A percentile compares a stretch with the other conserved stretches of the same genome.
Evolutionary conservation across 2,329 filamentous ascomycete species (phyloP).

Genomic region (Drechslerella dactyloides): DNA sequence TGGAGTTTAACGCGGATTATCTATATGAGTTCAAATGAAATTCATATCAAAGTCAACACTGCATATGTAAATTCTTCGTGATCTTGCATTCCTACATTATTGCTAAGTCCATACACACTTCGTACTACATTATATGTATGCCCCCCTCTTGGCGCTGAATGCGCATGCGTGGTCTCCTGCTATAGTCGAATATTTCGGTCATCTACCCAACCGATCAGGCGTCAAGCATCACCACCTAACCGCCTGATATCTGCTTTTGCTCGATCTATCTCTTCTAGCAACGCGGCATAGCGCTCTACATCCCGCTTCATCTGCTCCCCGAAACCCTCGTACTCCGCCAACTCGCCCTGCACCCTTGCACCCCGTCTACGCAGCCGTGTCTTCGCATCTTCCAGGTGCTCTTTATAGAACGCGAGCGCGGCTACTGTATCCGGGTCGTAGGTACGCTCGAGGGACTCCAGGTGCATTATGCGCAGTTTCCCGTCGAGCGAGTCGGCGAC

Average conservation of each 20-base stretch:
- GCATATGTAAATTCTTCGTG: background rate
- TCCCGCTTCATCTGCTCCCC: constrained; percentile 35
- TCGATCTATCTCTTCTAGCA: constrained; percentile 32
- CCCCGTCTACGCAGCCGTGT: constrained; percentile 51
- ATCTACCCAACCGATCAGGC: background rate
- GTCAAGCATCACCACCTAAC: constrained; percentile 19
- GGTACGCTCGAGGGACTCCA: constrained; percentile 52
- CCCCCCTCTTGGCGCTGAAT: too few species aligned
- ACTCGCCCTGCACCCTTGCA: constrained; percentile 53
- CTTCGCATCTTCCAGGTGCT: constrained; percentile 54
- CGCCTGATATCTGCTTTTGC: constrained; percentile 20
- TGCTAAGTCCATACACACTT: too few species aligned
- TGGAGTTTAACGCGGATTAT: constrained; percentile 16
- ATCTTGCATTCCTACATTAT: background rate
- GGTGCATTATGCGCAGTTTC: constrained; percentile 53
- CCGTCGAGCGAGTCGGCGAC: constrained; percentile 53
- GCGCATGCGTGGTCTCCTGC: too few species aligned
- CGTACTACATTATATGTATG: too few species aligned
- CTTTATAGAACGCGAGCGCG: constrained; percentile 54
- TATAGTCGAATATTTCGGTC: background rate
- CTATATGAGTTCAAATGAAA: background rate
- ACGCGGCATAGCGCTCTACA: constrained; percentile 31
- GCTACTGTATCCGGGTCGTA: constrained; percentile 53
- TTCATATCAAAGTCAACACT: background rate
- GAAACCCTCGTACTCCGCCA: constrained; percentile 51